Conservation (phyloP, 179 eudicot species). For the Vitellaria paradoxa region DNA sequence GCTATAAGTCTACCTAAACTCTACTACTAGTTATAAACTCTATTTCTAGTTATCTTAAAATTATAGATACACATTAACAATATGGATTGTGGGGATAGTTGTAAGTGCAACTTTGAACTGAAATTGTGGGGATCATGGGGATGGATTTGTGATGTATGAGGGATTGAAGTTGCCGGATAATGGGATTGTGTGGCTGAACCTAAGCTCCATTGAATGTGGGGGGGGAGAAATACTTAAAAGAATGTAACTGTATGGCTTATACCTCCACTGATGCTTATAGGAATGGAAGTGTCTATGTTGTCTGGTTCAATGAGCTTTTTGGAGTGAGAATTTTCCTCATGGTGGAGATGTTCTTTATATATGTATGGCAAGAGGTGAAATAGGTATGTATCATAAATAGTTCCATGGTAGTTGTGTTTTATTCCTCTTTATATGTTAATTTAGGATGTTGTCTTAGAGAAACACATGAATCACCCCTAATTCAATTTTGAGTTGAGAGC, state of each 20-base stretch:
- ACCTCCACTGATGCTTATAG: conserved; percentile 14
- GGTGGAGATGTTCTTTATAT: conserved; percentile 19
- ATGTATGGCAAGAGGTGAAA: conserved; percentile 19
- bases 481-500: too few relatives aligned
- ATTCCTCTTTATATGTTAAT: background rate
- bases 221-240: conserved; percentile 17
- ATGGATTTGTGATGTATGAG: conserved; percentile 20
- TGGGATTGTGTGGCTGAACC: background rate
- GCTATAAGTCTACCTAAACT: too few relatives aligned
- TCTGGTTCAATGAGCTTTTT: conserved; percentile 30
- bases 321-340: conserved; percentile 18
- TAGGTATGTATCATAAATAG: conserved; percentile 3
- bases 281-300: conserved; percentile 20
- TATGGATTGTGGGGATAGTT: conserved; percentile 26
- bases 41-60: too few relatives aligned
- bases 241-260: conserved; percentile 35
- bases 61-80: too few relatives aligned
- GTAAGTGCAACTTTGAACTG: conserved; percentile 18
- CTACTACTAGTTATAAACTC: too few relatives aligned
- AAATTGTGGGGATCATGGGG: conserved; percentile 15
- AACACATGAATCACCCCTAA: too few relatives aligned
- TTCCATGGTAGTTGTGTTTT: background rate
- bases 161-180: conserved; percentile 24
- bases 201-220: conserved; percentile 8
- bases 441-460: too few relatives aligned